Evolutionary conservation across 2,329 filamentous ascomycete genomes (phyloP).

Genomic region (Stemphylium beticola): DNA sequence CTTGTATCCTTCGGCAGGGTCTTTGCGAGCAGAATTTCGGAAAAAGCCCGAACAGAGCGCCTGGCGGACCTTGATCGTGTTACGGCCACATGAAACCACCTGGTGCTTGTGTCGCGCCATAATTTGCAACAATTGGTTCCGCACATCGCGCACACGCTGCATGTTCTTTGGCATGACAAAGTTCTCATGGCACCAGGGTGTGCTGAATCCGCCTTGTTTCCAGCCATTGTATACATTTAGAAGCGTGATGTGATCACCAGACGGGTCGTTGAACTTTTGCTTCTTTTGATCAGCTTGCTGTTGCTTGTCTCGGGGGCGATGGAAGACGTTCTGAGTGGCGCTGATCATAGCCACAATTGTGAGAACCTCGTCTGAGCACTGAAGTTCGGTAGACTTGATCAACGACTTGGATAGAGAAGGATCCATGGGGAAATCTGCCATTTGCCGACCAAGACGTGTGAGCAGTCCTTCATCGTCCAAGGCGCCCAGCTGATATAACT

Average conservation of each 20-base stretch:
- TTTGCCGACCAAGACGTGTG: slow-evolving; percentile 89
- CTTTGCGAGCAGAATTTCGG: slow-evolving; percentile 91
- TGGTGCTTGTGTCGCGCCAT: slow-evolving; percentile 89
- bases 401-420: slow-evolving; percentile 89
- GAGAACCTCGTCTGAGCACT: slow-evolving; percentile 92
- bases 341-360: slow-evolving; percentile 80
- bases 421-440: slow-evolving; percentile 99
- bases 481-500: slow-evolving; percentile 88
- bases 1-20: slow-evolving; percentile 96
- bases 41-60: slow-evolving; percentile 95
- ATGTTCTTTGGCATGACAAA: slow-evolving; percentile 94
- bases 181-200: slow-evolving; percentile 96
- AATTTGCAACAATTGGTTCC: slow-evolving; percentile 89
- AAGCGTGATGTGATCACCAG: slow-evolving; percentile 91
- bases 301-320: slow-evolving; percentile 97
- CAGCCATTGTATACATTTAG: slow-evolving; percentile 98
- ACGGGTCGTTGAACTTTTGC: slow-evolving; percentile 93
- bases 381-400: slow-evolving; percentile 83
- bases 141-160: slow-evolving; percentile 86
- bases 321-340: slow-evolving; percentile 80
- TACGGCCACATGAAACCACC: slow-evolving; percentile 82
- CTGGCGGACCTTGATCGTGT: slow-evolving; percentile 85
- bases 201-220: slow-evolving; percentile 82
- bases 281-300: slow-evolving; percentile 97
- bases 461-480: slow-evolving; percentile 94